Evolutionary conservation across 2,329 filamentous ascomycete genomes (phyloP), one percentile per base, ranked within the genome.

Genomic region (Hirsutella minnesotensis): DNA sequence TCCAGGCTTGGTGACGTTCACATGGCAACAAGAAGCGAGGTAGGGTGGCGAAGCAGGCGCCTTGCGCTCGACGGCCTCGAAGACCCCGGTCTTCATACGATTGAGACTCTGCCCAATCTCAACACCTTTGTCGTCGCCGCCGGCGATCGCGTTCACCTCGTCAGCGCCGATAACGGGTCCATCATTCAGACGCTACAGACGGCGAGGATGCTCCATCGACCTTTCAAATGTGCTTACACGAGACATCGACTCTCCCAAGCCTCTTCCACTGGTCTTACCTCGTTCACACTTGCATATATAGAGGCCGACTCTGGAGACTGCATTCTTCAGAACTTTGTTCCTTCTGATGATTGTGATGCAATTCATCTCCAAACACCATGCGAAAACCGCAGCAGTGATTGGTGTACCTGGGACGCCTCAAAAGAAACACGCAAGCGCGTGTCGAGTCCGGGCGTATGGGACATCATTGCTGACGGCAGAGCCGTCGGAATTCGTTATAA

Each of bases 371-470:
- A 37, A 65, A 70, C 45, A 37, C 46, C 49, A 37, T 46, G 52
- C 3, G 61, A 59, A 0, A 59, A 63, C 2, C 60, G 60, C 1
- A 62, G 57, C 15, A 64, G 64, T 30, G 65, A 62, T 5, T 73
- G 67, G 46, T 75, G 69, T 47, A 56, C 64, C 1, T 79, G 73
- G 74, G 54, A 59, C 5, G 67, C 70, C 19, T 70, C 73, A 2
- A 69, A 63, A 15, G 70, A 77, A 49, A 59, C 67, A 3, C 69
- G 63, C 33, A 70, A 73, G 38, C 68, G 64, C 9, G 67, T 86
- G 8, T 59, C 68, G n/a, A 72, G 80, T 31, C 79, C 80, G 0
- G 83, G 83, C 0, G 57, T 64, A 0, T 87, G 82, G 82, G 75
- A 80, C 46, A 65, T 75, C 1, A 65, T 84, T 7, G 66, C 70